Percentiles rank a stretch among this genome's conserved stretches.
Conservation (phyloP, 371 early-diverging fungal genomes). For the Syncephalastrum contaminatum region DNA sequence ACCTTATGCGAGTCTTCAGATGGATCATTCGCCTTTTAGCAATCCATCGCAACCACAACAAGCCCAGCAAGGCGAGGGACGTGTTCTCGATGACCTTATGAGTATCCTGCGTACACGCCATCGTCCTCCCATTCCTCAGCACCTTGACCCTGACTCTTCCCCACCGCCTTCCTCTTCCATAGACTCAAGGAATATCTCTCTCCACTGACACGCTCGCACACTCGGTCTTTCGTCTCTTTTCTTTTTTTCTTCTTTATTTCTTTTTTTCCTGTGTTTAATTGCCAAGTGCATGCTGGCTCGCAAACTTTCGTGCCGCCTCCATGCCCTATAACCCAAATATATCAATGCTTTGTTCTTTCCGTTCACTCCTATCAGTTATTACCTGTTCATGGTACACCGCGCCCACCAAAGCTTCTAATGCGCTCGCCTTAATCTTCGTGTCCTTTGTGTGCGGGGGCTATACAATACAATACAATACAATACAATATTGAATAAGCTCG, state of each 20-base stretch:
- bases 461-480: background rate
- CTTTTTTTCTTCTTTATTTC: conserved; percentile 7
- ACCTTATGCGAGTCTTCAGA: background rate
- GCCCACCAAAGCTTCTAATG: conserved; percentile 46
- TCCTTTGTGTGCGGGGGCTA: background rate
- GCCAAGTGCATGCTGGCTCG: conserved; percentile 17
- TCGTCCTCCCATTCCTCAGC: conserved; percentile 20
- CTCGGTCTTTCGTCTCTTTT: background rate
- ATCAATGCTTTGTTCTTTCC: background rate
- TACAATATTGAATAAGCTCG: background rate
- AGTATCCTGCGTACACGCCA: conserved; percentile 17
- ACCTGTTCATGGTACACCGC: conserved; percentile 55
- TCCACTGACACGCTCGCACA: background rate
- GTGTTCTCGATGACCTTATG: conserved; percentile 19
- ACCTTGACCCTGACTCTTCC: conserved; percentile 4
- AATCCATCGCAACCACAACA: background rate
- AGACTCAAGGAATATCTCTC: conserved; percentile 1
- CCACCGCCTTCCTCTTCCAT: conserved; percentile 5
- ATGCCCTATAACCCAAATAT: conserved; percentile 13
- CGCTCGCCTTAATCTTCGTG: conserved; percentile 34
- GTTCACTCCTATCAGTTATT: background rate
- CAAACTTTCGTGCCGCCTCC: conserved; percentile 18
- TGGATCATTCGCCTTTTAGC: background rate
- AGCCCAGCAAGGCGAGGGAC: conserved; percentile 10
- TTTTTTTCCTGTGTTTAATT: conserved; percentile 9